These are phyloP conservation scores for Schizosaccharomyces japonicus DNA, from an alignment of 805 yeast genomes.

Conservation along the genomic window DNA sequence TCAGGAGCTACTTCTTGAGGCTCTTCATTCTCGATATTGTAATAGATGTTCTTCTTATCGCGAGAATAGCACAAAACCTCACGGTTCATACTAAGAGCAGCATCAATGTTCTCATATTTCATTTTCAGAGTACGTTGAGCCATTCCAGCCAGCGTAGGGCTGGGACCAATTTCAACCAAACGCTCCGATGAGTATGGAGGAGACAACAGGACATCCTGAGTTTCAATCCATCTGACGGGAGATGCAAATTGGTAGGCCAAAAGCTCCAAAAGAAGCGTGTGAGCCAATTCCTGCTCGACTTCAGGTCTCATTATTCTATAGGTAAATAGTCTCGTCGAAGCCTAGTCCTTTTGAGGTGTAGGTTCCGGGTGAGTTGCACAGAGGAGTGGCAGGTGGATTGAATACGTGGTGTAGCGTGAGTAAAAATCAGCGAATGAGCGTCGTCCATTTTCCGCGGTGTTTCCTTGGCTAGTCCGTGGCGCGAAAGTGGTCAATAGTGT, in stretches of 20 bases:
- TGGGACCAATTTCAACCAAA: conserved; percentile 95
- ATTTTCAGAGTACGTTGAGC: conserved; percentile 87
- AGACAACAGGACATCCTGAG: conserved; percentile 91
- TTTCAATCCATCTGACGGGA: conserved; percentile 98
- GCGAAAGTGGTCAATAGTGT: too few relatives aligned
- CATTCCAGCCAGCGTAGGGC: conserved; percentile 97
- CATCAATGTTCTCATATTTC: conserved; percentile 92
- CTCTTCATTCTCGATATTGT: conserved; percentile 27
- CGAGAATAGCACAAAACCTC: conserved; percentile 87
- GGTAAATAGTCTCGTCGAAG: too few relatives aligned
- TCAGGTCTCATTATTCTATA: conserved; percentile 3
- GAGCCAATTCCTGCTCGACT: conserved; percentile 33
- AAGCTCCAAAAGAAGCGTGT: conserved; percentile 76
- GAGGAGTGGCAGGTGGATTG: too few relatives aligned
- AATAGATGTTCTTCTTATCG: conserved; percentile 89
- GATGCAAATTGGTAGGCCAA: conserved; percentile 97
- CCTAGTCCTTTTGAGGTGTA: too few relatives aligned
- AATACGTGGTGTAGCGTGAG: too few relatives aligned
- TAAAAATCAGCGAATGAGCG: too few relatives aligned
- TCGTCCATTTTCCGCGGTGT: too few relatives aligned
- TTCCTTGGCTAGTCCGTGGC: too few relatives aligned
- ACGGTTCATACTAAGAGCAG: conserved; percentile 78
- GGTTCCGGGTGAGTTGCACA: too few relatives aligned
- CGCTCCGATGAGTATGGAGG: conserved; percentile 63
- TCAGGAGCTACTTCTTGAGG: conserved; percentile 18